A percentile compares a stretch with the other conserved stretches of the same genome.
Conservation (phyloP, 2,329 filamentous ascomycete genomes). For the Scleromitrula shiraiana region DNA sequence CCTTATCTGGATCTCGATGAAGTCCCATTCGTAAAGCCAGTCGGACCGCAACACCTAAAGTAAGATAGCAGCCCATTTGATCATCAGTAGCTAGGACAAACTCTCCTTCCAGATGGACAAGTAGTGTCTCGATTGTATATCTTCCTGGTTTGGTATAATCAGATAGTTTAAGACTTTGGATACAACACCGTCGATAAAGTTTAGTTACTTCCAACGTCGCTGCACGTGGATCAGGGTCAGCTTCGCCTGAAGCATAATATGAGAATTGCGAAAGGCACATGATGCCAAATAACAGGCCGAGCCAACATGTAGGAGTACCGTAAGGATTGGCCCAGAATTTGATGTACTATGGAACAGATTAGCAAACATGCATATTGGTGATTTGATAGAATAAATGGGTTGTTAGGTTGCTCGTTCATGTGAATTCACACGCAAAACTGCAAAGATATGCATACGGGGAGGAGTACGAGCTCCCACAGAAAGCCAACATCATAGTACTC, state of each 20-base stretch:
- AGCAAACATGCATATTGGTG: background rate
- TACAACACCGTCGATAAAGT: conserved; percentile 41
- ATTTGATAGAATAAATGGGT: no score
- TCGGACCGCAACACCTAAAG: conserved; percentile 42
- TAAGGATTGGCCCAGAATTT: conserved; percentile 41
- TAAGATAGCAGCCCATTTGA: conserved; percentile 47
- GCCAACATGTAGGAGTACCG: conserved; percentile 36
- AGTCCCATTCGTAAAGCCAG: conserved; percentile 52
- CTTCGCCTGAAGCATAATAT: conserved; percentile 37
- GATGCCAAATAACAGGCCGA: conserved; percentile 38
- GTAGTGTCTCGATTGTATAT: conserved; percentile 42
- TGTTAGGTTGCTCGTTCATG: no score
- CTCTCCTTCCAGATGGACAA: conserved; percentile 45
- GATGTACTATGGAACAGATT: conserved; percentile 33
- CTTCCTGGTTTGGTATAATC: conserved; percentile 43
- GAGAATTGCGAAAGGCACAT: conserved; percentile 28
- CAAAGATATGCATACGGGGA: no score
- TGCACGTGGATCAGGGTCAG: conserved; percentile 39
- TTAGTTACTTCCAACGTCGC: conserved; percentile 40
- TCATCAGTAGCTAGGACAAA: conserved; percentile 44
- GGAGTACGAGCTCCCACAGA: background rate
- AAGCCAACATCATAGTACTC: no score
- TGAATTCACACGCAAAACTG: no score
- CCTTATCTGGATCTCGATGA: conserved; percentile 42
- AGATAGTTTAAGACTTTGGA: conserved; percentile 43